These are phyloP conservation scores for Colletotrichum salicis DNA, from an alignment of 2,329 filamentous ascomycete species.

Conservation along the genomic window DNA sequence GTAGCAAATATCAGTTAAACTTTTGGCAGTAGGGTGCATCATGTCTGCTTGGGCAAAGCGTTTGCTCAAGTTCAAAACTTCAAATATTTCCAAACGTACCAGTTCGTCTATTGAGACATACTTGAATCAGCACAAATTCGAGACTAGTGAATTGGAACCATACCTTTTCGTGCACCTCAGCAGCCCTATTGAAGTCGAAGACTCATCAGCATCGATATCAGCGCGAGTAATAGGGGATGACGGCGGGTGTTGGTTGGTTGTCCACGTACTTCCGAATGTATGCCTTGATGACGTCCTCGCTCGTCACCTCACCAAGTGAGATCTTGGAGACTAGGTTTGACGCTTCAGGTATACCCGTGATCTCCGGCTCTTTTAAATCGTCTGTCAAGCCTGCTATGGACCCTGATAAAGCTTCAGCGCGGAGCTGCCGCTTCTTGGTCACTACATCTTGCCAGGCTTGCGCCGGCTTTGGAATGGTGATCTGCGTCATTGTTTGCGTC, in stretches of 20 bases:
- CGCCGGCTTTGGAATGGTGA: neutral
- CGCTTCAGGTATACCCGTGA: neutral
- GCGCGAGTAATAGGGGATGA: too few species aligned
- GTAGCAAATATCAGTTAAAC: neutral
- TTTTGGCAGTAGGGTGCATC: neutral
- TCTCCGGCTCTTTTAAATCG: neutral
- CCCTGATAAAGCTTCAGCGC: neutral
- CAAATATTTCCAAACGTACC: neutral
- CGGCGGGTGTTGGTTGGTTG: neutral
- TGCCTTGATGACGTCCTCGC: neutral
- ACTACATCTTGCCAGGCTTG: neutral
- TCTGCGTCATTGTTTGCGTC: neutral
- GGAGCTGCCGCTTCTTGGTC: slow-evolving; percentile 5
- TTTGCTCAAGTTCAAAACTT: neutral
- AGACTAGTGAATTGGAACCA: neutral
- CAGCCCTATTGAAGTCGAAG: neutral
- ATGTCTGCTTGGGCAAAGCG: neutral
- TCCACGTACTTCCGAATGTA: slow-evolving; percentile 16
- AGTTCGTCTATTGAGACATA: slow-evolving; percentile 1
- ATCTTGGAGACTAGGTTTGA: neutral
- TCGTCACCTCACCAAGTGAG: neutral
- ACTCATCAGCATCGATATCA: neutral
- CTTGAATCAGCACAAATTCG: neutral
- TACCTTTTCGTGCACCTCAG: neutral
- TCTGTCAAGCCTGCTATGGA: neutral